Base-by-base conservation (phyloP, 2,329 filamentous ascomycete genomes). In the Diaporthe longicolla region DNA sequence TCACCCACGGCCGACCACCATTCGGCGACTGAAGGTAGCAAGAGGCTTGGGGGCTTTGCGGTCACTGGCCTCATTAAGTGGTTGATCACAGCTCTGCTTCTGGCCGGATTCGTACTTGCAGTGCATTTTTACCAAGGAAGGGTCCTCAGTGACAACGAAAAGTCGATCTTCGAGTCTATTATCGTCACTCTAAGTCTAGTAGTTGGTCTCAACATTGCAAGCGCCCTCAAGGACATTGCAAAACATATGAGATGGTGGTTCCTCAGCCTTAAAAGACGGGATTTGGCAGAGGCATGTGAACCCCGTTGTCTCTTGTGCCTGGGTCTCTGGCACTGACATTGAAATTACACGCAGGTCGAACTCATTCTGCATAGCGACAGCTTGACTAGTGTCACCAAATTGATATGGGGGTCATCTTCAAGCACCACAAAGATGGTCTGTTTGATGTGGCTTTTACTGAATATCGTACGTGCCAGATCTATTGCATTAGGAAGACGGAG, bases 301-400 rank as follows among this genome's bases (percentile, higher is more conserved):
- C 15, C 17, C 24, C 13, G 0, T 40, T 15, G 4, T 15, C 40
- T 2, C 59, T n/a, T 32, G 5, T 9, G 32, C 17, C 37, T 9
- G 24, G 9, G 26, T 48, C 1, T 17, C 26, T n/a, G 19, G 5
- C 1, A 6, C 8, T 65, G 8, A 65, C 29, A 35, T 1, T 15
- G 11, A 50, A 5, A 32, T 3, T 4, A 17, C 1, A 24, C 17
- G 9, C 43, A 65, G 61, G 61, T 65, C n/a, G 61, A 35, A 8
- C 61, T 65, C 43, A 65, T 50, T 37, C 24, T 65, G 43, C 61
- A 65, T 35, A 65, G 61, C 32, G 61, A 65, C 61, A 65, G 61
- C 29, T 50, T 65, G 43, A 21, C n/a, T 29, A 65, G 35, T 19
- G 61, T 65, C 4, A 9, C 61, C 26, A 65, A 65, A 24, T 24